Percentiles rank a stretch among this genome's conserved stretches.
Evolutionary conservation across 768 basidiomycete genomes (phyloP).

Genomic region (Tulasnella sp.): DNA sequence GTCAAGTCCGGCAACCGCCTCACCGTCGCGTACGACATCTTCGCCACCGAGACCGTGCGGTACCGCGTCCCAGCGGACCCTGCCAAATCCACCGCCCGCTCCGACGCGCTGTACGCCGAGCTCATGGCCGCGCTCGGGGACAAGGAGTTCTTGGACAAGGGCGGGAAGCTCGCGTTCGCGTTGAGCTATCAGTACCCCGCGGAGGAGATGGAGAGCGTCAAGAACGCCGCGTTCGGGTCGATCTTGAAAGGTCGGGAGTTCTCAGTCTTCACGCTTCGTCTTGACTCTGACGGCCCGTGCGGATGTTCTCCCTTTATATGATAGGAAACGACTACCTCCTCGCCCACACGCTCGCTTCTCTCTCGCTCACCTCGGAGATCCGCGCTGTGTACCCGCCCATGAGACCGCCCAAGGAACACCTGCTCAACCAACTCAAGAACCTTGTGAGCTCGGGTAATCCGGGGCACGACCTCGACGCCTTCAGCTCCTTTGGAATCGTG

Average conservation of each 20-base stretch:
- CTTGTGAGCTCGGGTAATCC: neutral
- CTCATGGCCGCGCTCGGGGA: neutral
- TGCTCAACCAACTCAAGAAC: neutral
- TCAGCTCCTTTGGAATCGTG: neutral
- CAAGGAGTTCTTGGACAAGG: slow-evolving; percentile 1
- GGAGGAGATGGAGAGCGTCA: neutral
- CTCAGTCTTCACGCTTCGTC: neutral
- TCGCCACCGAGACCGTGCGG: neutral
- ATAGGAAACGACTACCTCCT: neutral
- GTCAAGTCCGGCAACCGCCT: slow-evolving; percentile 34
- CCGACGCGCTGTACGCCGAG: neutral
- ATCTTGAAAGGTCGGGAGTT: neutral
- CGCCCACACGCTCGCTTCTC: neutral
- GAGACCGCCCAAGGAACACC: neutral
- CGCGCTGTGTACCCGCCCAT: neutral
- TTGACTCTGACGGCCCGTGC: neutral
- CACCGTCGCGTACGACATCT: slow-evolving; percentile 29
- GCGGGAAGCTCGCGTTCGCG: slow-evolving; percentile 11
- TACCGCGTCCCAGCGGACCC: neutral
- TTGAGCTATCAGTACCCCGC: slow-evolving; percentile 9
- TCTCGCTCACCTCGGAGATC: neutral
- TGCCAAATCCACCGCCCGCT: neutral
- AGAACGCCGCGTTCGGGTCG: neutral
- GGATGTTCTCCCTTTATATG: neutral
- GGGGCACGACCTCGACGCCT: neutral